phyloP scores from a whole-genome alignment of 2,329 filamentous ascomycete genomes.

The Neurospora sp. region DNA sequence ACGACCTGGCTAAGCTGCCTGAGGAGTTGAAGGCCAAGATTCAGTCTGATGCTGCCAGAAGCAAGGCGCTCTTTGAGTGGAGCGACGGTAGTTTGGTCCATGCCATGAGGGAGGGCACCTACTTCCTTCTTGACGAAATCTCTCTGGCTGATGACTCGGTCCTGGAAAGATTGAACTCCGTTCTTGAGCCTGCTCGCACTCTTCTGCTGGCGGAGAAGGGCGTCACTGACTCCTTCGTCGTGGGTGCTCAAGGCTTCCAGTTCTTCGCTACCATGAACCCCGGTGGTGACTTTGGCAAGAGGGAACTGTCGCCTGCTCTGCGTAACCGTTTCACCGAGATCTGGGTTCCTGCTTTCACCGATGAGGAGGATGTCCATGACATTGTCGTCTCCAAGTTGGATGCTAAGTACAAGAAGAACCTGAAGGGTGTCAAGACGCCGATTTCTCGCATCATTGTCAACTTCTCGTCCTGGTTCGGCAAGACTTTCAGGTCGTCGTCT shows the following conservation, averaged over 20 bases:
- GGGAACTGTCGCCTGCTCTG: constrained; percentile 88
- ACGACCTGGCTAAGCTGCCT: constrained; percentile 37
- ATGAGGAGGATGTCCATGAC: constrained; percentile 74
- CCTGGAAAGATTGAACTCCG: constrained; percentile 89
- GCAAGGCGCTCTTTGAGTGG: constrained; percentile 91
- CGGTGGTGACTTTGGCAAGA: constrained; percentile 96
- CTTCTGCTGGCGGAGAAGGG: constrained; percentile 92
- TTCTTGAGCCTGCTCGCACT: constrained; percentile 79
- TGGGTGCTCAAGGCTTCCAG: constrained; percentile 72
- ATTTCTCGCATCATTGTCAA: constrained; percentile 64
- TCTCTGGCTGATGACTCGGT: constrained; percentile 97
- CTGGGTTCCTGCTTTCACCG: constrained; percentile 86
- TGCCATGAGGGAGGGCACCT: constrained; percentile 82
- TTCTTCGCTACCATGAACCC: constrained; percentile 99
- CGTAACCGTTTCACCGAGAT: constrained; percentile 98
- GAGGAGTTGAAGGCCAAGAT: constrained; percentile 38
- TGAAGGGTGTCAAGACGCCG: constrained; percentile 15
- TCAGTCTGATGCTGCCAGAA: constrained; percentile 44
- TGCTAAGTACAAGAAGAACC: constrained; percentile 31
- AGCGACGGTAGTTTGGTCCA: constrained; percentile 86
- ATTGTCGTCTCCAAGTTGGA: constrained; percentile 73
- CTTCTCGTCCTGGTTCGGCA: constrained; percentile 90
- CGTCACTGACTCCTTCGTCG: constrained; percentile 68
- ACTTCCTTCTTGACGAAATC: constrained; percentile 94
- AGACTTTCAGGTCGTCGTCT: constrained; percentile 65